Evolutionary conservation across 768 basidiomycete species (phyloP), one percentile per base, ranked within the genome.

Genomic region (Rhizopogon rudus): DNA sequence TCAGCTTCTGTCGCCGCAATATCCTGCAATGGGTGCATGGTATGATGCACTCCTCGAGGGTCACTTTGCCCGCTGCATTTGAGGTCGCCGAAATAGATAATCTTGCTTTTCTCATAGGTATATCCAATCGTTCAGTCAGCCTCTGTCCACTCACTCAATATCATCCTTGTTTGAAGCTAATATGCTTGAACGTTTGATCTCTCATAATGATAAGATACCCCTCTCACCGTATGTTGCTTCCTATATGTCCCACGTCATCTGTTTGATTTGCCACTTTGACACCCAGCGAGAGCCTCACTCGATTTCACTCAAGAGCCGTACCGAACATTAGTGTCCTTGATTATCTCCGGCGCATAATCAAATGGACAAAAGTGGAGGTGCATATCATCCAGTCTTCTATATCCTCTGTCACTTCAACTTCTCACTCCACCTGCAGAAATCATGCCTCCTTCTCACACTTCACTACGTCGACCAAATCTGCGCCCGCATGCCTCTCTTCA

Each of bases 391-490:
- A 41, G 59, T 56, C 16, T 52, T 53, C 17, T 44, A 6, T 51
- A 45, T 31, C 44, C 45, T 16, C 14, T 42, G 57, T 42, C 40
- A 50, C 44, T 28, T 33, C 28, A 44, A 31, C n/a, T 25, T 44
- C 50, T 44, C 9, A 33, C 41, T n/a, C 37, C 42, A 45, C 53
- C 63, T 60, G 57, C 72, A 91, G 89, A 86, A 85, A 72, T 80
- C 86, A 40, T 91, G 86, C 62, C 81, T 95, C 50, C 73, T 94
- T 61, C 84, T 93, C 70, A 86, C 84, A 37, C 79, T 94, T 59
- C 86, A 89, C 75, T 93, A 94, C 71, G 91, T 96, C 75, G 93
- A 95, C 73, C 88, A 91, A 75, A 93, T 97, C 65, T 96, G 93
- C 72, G 81, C 86, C 44, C 84, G 91, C 61, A 81, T 84, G 63